Conservation (phyloP, 1,284 basidiomycete species). For the Microbotryum intermedium region DNA sequence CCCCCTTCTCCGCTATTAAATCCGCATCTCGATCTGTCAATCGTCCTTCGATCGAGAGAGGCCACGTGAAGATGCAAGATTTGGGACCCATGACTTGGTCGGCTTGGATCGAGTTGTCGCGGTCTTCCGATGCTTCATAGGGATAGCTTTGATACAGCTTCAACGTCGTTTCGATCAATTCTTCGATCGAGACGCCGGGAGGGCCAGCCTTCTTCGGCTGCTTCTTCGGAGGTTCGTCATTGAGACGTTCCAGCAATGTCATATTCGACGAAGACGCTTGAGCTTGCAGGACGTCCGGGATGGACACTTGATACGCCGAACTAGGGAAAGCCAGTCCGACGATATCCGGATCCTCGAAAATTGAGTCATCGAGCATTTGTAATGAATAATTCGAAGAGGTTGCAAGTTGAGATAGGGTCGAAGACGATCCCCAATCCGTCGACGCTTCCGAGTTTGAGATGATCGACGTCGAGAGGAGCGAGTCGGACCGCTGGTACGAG, state of each 20-base stretch:
- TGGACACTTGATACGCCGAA: background rate
- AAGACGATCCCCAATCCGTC: background rate
- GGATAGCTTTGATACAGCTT: conserved; percentile 23
- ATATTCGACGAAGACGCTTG: no score
- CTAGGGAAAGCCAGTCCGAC: conserved; percentile 9
- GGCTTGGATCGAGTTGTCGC: conserved; percentile 5
- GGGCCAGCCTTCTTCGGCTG: background rate
- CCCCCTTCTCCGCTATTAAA: conserved; percentile 17
- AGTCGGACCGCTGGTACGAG: background rate
- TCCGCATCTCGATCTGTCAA: conserved; percentile 29
- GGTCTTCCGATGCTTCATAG: background rate
- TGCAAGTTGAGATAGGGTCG: conserved; percentile 1
- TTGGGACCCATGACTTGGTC: conserved; percentile 32
- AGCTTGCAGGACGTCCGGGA: no score
- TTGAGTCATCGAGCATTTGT: conserved; percentile 16
- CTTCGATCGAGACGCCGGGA: conserved; percentile 18
- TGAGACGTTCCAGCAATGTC: background rate
- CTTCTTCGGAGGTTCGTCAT: background rate
- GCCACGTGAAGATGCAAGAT: conserved; percentile 32
- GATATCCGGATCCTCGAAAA: conserved; percentile 26
- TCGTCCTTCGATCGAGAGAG: background rate
- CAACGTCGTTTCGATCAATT: conserved; percentile 24
- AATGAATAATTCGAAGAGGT: conserved; percentile 15
- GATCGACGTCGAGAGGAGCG: conserved; percentile 8
- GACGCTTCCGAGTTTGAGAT: no score